Percentiles rank a stretch among this genome's conserved stretches.
Conservation (phyloP, 805 yeast species). For the Candida pini region DNA sequence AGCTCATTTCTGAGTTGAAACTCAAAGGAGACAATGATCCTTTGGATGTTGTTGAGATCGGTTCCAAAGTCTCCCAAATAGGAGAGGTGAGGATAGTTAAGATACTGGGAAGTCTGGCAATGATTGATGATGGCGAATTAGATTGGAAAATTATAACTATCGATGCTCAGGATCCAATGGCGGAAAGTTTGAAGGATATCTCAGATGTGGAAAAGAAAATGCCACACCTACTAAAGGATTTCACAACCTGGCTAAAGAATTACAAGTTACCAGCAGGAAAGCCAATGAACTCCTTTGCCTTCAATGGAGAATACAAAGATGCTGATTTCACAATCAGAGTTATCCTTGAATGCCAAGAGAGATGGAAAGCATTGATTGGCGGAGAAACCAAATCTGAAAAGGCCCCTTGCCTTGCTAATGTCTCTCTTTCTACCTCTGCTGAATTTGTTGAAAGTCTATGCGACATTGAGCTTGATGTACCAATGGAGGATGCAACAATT, state of each 20-base stretch:
- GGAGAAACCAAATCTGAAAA: constrained; percentile 33
- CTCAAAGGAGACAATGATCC: constrained; percentile 91
- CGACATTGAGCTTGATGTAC: constrained; percentile 19
- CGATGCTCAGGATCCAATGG: constrained; percentile 60
- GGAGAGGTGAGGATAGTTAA: constrained; percentile 60
- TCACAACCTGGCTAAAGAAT: constrained; percentile 75
- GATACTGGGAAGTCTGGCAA: constrained; percentile 69
- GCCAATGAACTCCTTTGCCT: constrained; percentile 69
- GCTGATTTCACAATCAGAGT: constrained; percentile 53
- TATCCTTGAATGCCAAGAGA: constrained; percentile 56
- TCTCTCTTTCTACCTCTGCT: constrained; percentile 29
- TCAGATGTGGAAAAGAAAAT: constrained; percentile 60
- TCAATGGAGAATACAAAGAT: constrained; percentile 60
- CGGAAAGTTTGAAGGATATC: constrained; percentile 52
- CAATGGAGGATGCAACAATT: constrained; percentile 27
- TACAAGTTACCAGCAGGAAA: constrained; percentile 83
- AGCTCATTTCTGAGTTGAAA: constrained; percentile 32
- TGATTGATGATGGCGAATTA: constrained; percentile 90
- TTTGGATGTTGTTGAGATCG: constrained; percentile 88
- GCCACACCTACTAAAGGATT: constrained; percentile 67
- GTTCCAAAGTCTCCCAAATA: constrained; percentile 39
- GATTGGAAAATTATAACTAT: constrained; percentile 90
- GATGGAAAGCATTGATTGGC: constrained; percentile 58
- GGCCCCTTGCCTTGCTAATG: constrained; percentile 33
- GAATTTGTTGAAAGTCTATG: constrained; percentile 21